phyloP scores from a whole-genome alignment of 169 alveolate species.

The Blepharisma undulans region DNA sequence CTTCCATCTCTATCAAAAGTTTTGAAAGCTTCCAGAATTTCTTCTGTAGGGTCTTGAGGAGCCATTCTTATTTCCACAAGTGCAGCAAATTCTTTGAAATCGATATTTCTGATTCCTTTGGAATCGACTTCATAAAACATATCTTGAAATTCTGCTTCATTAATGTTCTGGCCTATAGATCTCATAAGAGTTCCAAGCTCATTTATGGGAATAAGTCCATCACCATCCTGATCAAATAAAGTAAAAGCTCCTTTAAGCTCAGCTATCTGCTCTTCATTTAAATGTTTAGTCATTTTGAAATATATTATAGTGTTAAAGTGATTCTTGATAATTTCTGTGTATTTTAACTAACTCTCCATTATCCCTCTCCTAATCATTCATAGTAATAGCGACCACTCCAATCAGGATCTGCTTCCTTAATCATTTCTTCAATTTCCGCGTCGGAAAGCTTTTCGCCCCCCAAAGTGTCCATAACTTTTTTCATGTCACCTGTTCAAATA shows the following conservation, averaged over 20 bases:
- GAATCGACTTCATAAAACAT: constrained; percentile 87
- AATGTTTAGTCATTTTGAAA: constrained; percentile 39
- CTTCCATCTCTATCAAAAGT: constrained; percentile 98
- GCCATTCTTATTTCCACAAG: constrained; percentile 99
- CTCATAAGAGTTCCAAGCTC: constrained; percentile 88
- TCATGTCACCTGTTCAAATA: constrained; percentile 98
- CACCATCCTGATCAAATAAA: constrained; percentile 88
- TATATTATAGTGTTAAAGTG: no score
- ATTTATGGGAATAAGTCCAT: constrained; percentile 84
- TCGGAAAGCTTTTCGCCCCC: constrained; percentile 98
- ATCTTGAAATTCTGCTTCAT: constrained; percentile 86
- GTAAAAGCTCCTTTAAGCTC: constrained; percentile 79
- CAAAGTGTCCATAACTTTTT: constrained; percentile 98
- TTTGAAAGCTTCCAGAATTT: constrained; percentile 97
- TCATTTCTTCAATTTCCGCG: constrained; percentile 99
- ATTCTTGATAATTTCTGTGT: no score
- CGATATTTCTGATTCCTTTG: constrained; percentile 92
- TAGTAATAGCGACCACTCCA: constrained; percentile 99
- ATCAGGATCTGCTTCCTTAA: constrained; percentile 98
- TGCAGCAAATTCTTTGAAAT: constrained; percentile 98
- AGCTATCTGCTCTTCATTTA: constrained; percentile 34
- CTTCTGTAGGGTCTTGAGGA: constrained; percentile 99
- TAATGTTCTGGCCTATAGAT: constrained; percentile 83
- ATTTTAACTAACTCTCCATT: no score
- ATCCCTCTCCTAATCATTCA: no score